Conservation (phyloP, 192 early-diverging fungal species). For the Helicostylum pulchrum region DNA sequence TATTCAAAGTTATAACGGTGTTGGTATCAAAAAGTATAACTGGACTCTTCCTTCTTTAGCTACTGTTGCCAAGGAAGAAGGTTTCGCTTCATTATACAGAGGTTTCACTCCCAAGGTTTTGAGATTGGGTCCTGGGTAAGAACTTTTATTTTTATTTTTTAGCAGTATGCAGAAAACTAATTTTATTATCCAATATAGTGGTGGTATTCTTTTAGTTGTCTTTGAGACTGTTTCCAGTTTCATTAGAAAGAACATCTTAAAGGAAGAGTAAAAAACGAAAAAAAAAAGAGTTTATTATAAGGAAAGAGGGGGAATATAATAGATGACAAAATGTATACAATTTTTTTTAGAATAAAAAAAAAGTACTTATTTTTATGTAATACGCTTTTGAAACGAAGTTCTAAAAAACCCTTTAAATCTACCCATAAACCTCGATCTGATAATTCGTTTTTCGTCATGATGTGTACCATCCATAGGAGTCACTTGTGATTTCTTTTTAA, state of each 20-base stretch:
- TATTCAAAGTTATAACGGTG: constrained; percentile 78
- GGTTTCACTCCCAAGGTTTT: constrained; percentile 95
- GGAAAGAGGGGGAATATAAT: too few species aligned
- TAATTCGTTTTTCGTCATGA: background rate
- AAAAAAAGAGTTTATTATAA: too few species aligned
- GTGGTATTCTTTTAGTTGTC: constrained; percentile 83
- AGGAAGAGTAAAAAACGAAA: constrained; percentile 21
- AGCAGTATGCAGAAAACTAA: background rate
- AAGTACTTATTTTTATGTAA: background rate
- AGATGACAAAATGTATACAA: background rate
- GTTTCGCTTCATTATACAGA: constrained; percentile 85
- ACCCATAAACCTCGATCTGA: background rate
- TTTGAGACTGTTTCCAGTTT: constrained; percentile 83
- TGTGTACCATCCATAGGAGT: background rate
- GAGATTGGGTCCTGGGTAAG: constrained; percentile 80
- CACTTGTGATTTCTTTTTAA: constrained; percentile 9
- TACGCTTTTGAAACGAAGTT: background rate
- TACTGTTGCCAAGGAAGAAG: constrained; percentile 85
- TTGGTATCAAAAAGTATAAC: constrained; percentile 77
- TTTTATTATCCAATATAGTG: constrained; percentile 33
- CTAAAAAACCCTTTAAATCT: background rate
- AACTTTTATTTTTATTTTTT: constrained; percentile 1
- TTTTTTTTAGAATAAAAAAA: background rate
- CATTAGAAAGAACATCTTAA: constrained; percentile 73
- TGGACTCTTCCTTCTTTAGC: constrained; percentile 78